Evolutionary conservation across 1,139 yeast species (phyloP), one percentile per base, ranked within the genome.

Genomic region (Yamadazyma buinensis): DNA sequence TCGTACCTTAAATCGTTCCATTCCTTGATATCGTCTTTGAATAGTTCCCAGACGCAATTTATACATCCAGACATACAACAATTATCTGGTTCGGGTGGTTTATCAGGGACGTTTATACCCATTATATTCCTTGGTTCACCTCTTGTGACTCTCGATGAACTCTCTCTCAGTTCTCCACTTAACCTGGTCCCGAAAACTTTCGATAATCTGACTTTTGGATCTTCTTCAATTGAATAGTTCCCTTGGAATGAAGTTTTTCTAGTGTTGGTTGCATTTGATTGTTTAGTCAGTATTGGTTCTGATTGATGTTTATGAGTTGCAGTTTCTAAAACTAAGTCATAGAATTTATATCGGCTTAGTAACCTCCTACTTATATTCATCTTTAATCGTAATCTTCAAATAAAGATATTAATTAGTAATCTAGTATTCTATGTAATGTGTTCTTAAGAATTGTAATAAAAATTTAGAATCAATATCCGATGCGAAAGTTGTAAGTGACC

Each of bases 31-130:
- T 92, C 97, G 36, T 90, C 97, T 47, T 84, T 81, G 56, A 77
- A 92, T 37, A 85, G 63, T 48, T 90, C 97, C 97, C 97, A 92
- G 2, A 92, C 97, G 59, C 98, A 92, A 57, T 90, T 86, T 26
- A 87, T 79, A 57, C 98, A 92, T 2, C 98, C 98, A 43, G 95
- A 82, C 95, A 88, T 88, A 57, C 98, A 92, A 57, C 98, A 92
- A 56, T 90, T 88, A 49, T 88, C 95, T 2, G 97, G 97, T 49
- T 87, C 95, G 5, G 64, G 67, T 1, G 98, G 98, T 50, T 72
- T 73, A 13, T 75, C 77, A 2, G 96, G 96, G 0, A 92, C 95
- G 3, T 55, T 56, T 0, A 90, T 64, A 0, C 97, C 97, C 0
- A 80, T 90, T 6, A 90, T 77, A 2, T 49, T 46, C 26, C 57